Base-by-base conservation (phyloP, 768 basidiomycete genomes). In the Stropharia rugosoannulata region DNA sequence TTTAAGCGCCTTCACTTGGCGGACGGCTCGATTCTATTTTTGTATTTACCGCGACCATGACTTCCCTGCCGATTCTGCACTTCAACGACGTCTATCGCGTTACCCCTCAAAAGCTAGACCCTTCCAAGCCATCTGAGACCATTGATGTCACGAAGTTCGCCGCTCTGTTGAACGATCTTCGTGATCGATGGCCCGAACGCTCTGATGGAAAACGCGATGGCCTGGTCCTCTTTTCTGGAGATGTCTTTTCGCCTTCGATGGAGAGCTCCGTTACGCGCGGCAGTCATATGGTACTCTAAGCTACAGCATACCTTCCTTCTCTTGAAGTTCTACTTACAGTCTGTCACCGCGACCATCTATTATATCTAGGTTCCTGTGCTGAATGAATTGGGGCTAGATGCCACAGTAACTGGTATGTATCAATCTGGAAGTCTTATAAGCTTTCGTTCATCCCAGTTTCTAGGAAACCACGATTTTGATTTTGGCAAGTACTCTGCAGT, bases 381-480 rank as follows among this genome's bases (percentile, higher is more conserved):
- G 74, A 95, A 95, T 63, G 78, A 80, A 56, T 75, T 96, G 43
- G 81, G 77, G n/a, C 80, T 91, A 19, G 91, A 95, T 69, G 84
- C 87, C 37, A 81, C 93, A 6, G 75, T 93, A 57, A 84, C 89
- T 54, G 93, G 92, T 91, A 32, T 49, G 86, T 70, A 13, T 32
- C 49, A 29, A 16, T 52, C 39, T 12, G 12, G 19, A 27, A 51
- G 45, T 27, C 15, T 3, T 27, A 16, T 40, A 11, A 35, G 39
- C 53, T 29, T n/a, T 39, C n/a, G 49, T 22, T 18, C 58, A 46
- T 50, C 16, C n/a, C 4, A 51, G 18, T n/a, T 52, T 27, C 36
- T 57, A 92, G 91, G 93, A 4, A 95, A 97, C 66, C 94, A 97
- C 60, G 94, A 95, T 62, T 95, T 95, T 69, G 94, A 95, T 70